Evolutionary conservation across 768 basidiomycete species (phyloP).

Genomic region (Fibroporia radiculosa): DNA sequence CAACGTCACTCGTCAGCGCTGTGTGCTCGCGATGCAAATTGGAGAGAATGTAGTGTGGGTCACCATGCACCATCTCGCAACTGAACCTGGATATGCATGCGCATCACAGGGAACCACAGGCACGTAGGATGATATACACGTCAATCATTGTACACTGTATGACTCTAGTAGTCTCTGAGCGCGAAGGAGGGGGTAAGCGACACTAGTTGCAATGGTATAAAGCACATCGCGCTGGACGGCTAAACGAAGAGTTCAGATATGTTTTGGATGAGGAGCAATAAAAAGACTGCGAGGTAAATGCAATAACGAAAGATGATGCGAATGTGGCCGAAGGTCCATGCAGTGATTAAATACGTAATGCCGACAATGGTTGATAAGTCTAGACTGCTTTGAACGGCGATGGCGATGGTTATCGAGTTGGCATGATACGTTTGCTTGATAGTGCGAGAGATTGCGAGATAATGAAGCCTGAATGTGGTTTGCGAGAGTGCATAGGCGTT

Average conservation of each 20-base stretch:
- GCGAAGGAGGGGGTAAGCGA: too few species aligned
- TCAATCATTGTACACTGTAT: too few species aligned
- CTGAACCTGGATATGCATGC: too few species aligned
- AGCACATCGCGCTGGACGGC: background rate
- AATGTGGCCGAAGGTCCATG: conserved; percentile 1
- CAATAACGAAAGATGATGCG: background rate
- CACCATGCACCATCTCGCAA: too few species aligned
- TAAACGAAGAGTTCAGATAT: background rate
- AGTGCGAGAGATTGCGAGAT: background rate
- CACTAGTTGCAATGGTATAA: background rate
- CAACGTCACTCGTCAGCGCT: too few species aligned
- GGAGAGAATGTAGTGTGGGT: too few species aligned
- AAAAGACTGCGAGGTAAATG: conserved; percentile 16
- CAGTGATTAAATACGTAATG: background rate
- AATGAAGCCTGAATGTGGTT: background rate
- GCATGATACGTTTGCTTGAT: background rate
- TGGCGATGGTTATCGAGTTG: background rate
- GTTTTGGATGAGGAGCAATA: conserved; percentile 14
- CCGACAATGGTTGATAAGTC: too few species aligned
- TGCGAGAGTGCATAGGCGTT: background rate
- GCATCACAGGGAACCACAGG: too few species aligned
- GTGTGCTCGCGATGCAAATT: too few species aligned
- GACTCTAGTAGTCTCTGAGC: too few species aligned
- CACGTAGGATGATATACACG: too few species aligned
- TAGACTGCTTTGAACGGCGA: background rate